These are phyloP conservation scores for Macaranga tanarius DNA, from an alignment of 441 rosid genomes.

Conservation along the genomic window DNA sequence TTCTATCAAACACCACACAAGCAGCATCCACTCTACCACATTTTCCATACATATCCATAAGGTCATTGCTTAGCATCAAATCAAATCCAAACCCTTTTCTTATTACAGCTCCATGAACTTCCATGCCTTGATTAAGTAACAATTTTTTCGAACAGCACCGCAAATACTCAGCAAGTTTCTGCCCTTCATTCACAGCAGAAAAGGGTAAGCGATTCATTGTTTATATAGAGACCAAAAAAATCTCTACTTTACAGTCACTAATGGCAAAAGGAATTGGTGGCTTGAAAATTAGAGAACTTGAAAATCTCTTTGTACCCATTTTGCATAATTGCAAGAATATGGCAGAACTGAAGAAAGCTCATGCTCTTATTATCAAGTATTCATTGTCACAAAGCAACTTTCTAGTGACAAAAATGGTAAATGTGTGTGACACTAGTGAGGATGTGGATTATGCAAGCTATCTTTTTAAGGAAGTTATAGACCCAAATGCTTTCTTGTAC, in stretches of 20 bases:
- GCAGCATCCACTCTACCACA: conserved; percentile 51
- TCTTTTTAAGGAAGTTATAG: conserved; percentile 39
- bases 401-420: conserved; percentile 55
- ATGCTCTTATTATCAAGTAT: conserved; percentile 38
- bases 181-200: conserved; percentile 42
- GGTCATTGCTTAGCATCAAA: conserved; percentile 56
- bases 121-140: conserved; percentile 58
- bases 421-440: conserved; percentile 35
- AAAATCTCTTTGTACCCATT: conserved; percentile 42
- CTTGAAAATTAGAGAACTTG: conserved; percentile 38
- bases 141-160: conserved; percentile 55
- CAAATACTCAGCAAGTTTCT: conserved; percentile 53
- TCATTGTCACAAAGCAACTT: conserved; percentile 55
- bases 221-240: neutral
- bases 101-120: conserved; percentile 54
- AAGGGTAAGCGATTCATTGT: conserved; percentile 26
- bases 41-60: conserved; percentile 67
- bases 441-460: conserved; percentile 39
- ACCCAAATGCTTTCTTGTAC: conserved; percentile 48
- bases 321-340: conserved; percentile 35
- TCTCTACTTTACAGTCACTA: neutral
- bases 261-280: conserved; percentile 25
- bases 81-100: conserved; percentile 46
- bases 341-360: conserved; percentile 41
- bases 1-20: conserved; percentile 64